Evolutionary conservation across 1,139 yeast species (phyloP), one percentile per base, ranked within the genome.

Genomic region (Eremothecium cymbalariae): DNA sequence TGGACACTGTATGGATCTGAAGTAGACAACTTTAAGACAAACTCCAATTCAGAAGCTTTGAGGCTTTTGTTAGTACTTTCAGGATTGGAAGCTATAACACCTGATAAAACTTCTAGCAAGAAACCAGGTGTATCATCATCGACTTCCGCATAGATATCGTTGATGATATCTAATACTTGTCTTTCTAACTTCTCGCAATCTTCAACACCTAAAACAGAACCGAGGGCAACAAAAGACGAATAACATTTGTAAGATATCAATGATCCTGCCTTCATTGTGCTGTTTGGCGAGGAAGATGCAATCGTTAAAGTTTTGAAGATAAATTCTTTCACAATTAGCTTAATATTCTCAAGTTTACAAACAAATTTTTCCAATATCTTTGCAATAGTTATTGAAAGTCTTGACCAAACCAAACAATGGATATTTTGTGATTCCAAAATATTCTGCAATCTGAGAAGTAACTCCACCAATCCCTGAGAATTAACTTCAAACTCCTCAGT

Each of bases 91-190:
- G 2, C 78, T n/a, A 51, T 47, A 7, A 47, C 71, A 8, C 68
- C 65, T 1, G 77, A 67, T 18, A 82, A 59, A 0, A 81, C 72
- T 52, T 86, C 95, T n/a, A 84, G 68, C 32, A 86, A 59, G 31
- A 81, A 67, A 0, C 90, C 74, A 18, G 84, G 76, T 0, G 95
- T 73, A 48, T 88, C 97, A 32, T 84, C 95, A 33, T 77, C 83
- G 2, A 94, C 73, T 1, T 74, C 80, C 1, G 68, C 71, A 2
- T 71, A 54, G n/a, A 86, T 56, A 2, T 68, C 55, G 2, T 59
- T 47, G 12, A 75, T 63, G 2, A 67, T 45, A 2, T 46, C 41
- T 8, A 72, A 52, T n/a, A 70, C 47, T 3, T 47, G 45, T 13
- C 51, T 49, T 43, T 70, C 72, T n/a, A 61, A 45, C 4, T 47